Percentiles rank a stretch among this genome's conserved stretches.
Evolutionary conservation across 495 filamentous ascomycete species (phyloP).

Genomic region (Penicillium paxilli): DNA sequence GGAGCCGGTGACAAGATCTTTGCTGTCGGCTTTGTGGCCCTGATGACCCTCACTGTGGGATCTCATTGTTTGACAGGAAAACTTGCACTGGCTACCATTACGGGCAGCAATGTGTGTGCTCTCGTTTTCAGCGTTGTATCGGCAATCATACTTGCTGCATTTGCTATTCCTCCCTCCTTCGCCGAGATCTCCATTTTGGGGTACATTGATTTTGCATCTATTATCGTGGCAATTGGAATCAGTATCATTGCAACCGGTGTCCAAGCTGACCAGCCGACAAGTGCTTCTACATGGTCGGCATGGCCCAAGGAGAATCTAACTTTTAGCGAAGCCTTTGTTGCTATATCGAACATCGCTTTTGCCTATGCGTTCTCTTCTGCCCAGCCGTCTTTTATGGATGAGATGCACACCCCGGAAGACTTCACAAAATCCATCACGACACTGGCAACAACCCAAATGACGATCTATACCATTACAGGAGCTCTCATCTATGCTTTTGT

Average conservation of each 20-base stretch:
- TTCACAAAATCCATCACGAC: conserved; percentile 59
- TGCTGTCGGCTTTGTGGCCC: conserved; percentile 55
- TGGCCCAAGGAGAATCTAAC: conserved; percentile 28
- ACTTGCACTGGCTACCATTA: conserved; percentile 63
- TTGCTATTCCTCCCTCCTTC: conserved; percentile 57
- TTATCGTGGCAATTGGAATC: conserved; percentile 62
- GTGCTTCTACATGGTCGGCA: conserved; percentile 29
- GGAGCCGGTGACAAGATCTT: conserved; percentile 57
- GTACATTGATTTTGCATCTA: conserved; percentile 62
- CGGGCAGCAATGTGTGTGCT: conserved; percentile 58
- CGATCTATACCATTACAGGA: conserved; percentile 65
- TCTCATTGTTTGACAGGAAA: conserved; percentile 69
- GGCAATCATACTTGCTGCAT: conserved; percentile 54
- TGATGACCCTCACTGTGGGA: conserved; percentile 66
- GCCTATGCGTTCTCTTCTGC: conserved; percentile 60
- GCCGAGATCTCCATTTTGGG: conserved; percentile 55
- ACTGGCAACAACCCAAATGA: conserved; percentile 57
- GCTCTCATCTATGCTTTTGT: conserved; percentile 67
- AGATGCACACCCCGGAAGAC: conserved; percentile 42
- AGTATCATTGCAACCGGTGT: conserved; percentile 66
- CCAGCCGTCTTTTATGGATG: conserved; percentile 62
- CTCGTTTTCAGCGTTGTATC: conserved; percentile 62
- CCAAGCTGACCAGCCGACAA: conserved; percentile 27
- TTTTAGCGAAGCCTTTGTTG: conserved; percentile 47
- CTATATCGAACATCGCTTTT: conserved; percentile 68